These are phyloP conservation scores for Chrysoporthe deuterocubensis DNA, from an alignment of 2,329 filamentous ascomycete genomes.

Conservation along the genomic window DNA sequence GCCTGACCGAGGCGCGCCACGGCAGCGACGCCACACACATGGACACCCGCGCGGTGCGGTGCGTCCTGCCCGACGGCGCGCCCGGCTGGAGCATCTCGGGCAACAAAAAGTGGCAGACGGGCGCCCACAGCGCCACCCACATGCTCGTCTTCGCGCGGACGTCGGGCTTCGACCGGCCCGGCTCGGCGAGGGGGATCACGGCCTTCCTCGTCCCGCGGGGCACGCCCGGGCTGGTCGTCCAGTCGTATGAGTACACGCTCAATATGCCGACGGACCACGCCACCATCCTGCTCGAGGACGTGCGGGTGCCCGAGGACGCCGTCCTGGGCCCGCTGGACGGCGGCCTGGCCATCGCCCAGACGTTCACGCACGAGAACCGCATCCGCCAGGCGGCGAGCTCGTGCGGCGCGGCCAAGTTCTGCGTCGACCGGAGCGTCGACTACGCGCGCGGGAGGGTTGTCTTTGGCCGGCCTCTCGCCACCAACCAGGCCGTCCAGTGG, in stretches of 20 bases:
- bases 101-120: slow-evolving; percentile 68
- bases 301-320: slow-evolving; percentile 57
- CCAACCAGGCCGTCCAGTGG: slow-evolving; percentile 68
- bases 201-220: slow-evolving; percentile 62
- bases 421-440: slow-evolving; percentile 59
- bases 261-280: slow-evolving; percentile 72
- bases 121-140: slow-evolving; percentile 65
- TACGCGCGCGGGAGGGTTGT: slow-evolving; percentile 59
- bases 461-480: slow-evolving; percentile 59
- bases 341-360: slow-evolving; percentile 64
- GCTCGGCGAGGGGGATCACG: slow-evolving; percentile 60
- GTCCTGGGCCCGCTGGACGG: slow-evolving; percentile 57
- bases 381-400: slow-evolving; percentile 67
- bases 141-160: slow-evolving; percentile 66
- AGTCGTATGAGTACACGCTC: slow-evolving; percentile 66
- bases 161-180: slow-evolving; percentile 48
- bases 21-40: slow-evolving; percentile 68
- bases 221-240: slow-evolving; percentile 55
- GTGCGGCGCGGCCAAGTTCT: slow-evolving; percentile 63
- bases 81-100: slow-evolving; percentile 59
- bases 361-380: slow-evolving; percentile 68
- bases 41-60: slow-evolving; percentile 55
- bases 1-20: slow-evolving; percentile 64
- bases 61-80: slow-evolving; percentile 45
- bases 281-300: slow-evolving; percentile 59